A percentile compares a stretch with the other conserved stretches of the same genome.
Conservation (phyloP, 805 yeast species). For the Wickerhamomyces chaumierensis region DNA sequence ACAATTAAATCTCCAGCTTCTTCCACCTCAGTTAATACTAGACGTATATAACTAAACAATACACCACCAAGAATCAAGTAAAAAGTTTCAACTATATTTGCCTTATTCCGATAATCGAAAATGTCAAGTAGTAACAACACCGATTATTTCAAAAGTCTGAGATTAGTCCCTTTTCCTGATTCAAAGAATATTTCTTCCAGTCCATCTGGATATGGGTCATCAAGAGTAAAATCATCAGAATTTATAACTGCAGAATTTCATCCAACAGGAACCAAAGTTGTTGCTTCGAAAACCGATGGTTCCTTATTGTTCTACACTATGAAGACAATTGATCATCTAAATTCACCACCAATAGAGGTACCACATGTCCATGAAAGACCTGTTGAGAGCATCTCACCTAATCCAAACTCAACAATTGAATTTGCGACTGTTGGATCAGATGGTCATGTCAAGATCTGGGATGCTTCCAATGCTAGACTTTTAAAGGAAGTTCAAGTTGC, state of each 20-base stretch:
- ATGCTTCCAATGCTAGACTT: conserved; percentile 23
- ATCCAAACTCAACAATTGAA: conserved; percentile 35
- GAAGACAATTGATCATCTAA: conserved; percentile 20
- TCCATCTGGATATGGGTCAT: not conserved
- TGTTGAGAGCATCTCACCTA: conserved; percentile 35
- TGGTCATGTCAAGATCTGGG: conserved; percentile 46
- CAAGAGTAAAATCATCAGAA: conserved; percentile 1
- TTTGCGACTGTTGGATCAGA: conserved; percentile 33
- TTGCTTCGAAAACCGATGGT: conserved; percentile 18
- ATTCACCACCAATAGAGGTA: conserved; percentile 20
- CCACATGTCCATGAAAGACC: conserved; percentile 28
- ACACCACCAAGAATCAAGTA: too few relatives aligned
- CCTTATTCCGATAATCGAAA: not conserved
- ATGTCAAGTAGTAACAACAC: not conserved
- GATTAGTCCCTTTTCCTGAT: not conserved
- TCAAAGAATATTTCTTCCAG: not conserved
- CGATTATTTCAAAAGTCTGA: not conserved
- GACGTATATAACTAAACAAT: too few relatives aligned
- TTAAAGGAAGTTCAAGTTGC: conserved; percentile 21
- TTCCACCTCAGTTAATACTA: too few relatives aligned
- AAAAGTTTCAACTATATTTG: too few relatives aligned
- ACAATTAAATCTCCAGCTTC: too few relatives aligned
- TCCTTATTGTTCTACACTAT: conserved; percentile 21
- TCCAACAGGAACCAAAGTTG: conserved; percentile 18
- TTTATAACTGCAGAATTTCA: conserved; percentile 18